Conservation (phyloP, 768 basidiomycete species). For the Mycena venus region DNA sequence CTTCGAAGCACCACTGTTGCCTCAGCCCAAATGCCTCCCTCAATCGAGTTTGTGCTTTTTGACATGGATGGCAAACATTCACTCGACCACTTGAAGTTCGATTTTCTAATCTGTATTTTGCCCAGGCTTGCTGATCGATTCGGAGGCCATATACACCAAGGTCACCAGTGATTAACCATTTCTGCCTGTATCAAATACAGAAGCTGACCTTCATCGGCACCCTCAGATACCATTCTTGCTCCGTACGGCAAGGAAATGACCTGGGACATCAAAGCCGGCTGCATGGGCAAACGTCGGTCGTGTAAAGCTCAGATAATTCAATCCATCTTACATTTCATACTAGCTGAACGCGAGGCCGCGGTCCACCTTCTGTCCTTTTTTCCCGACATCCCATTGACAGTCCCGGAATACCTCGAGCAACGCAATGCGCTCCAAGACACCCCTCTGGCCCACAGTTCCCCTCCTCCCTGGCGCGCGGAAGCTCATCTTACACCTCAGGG, state of each 20-base stretch:
- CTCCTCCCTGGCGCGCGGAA: constrained; percentile 81
- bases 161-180: constrained; percentile 73
- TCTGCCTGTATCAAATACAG: neutral
- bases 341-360: constrained; percentile 76
- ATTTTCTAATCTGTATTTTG: neutral
- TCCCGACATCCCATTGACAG: constrained; percentile 75
- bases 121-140: constrained; percentile 80
- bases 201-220: neutral
- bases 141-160: constrained; percentile 81
- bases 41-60: constrained; percentile 72
- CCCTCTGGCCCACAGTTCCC: constrained; percentile 76
- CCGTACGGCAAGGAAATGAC: constrained; percentile 84
- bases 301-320: neutral
- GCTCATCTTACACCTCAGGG: constrained; percentile 79
- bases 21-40: neutral
- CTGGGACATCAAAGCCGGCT: constrained; percentile 90
- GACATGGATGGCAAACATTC: constrained; percentile 74
- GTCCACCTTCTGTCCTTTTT: constrained; percentile 83
- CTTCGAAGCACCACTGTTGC: too few relatives aligned
- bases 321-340: neutral
- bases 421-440: constrained; percentile 71
- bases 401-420: constrained; percentile 70
- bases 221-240: constrained; percentile 77
- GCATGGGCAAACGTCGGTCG: constrained; percentile 85
- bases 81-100: neutral